These are phyloP conservation scores for Xylariaceae sp. DNA, from an alignment of 2,329 filamentous ascomycete genomes.

Conservation along the genomic window DNA sequence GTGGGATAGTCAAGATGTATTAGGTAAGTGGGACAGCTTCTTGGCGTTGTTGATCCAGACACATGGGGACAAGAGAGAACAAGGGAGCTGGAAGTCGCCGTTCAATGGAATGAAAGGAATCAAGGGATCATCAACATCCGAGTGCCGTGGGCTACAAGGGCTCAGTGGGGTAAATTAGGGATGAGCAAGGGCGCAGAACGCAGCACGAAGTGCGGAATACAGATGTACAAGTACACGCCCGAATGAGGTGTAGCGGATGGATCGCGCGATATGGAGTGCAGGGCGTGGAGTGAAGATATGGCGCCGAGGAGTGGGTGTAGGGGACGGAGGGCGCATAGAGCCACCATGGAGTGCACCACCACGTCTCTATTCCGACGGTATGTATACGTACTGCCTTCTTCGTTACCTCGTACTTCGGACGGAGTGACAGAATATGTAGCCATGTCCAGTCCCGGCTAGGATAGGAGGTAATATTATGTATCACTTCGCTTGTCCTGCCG, in stretches of 20 bases:
- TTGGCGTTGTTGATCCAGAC: not conserved
- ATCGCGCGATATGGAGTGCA: not conserved
- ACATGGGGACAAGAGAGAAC: not conserved
- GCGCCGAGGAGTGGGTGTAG: not conserved
- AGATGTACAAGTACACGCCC: not conserved
- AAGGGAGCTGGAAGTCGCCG: conserved; percentile 8
- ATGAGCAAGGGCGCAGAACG: not conserved
- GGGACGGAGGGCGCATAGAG: not conserved
- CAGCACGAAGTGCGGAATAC: not conserved
- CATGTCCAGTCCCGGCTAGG: not conserved
- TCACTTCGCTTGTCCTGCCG: conserved; percentile 1
- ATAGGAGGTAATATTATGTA: not conserved
- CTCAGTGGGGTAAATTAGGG: not conserved
- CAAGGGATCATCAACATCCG: conserved; percentile 1
- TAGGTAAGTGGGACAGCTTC: conserved; percentile 1
- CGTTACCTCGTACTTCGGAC: not conserved
- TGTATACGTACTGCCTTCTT: too few relatives aligned
- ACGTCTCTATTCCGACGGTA: too few relatives aligned
- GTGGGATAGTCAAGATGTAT: not conserved
- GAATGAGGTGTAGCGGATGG: not conserved
- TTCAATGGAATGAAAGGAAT: not conserved
- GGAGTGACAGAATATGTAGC: not conserved
- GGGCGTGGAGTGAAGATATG: too few relatives aligned
- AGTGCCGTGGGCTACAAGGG: not conserved
- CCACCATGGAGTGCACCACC: too few relatives aligned